Evolutionary conservation across 768 basidiomycete genomes (phyloP), one percentile per base, ranked within the genome.

Genomic region (Phlegmacium glaucopus): DNA sequence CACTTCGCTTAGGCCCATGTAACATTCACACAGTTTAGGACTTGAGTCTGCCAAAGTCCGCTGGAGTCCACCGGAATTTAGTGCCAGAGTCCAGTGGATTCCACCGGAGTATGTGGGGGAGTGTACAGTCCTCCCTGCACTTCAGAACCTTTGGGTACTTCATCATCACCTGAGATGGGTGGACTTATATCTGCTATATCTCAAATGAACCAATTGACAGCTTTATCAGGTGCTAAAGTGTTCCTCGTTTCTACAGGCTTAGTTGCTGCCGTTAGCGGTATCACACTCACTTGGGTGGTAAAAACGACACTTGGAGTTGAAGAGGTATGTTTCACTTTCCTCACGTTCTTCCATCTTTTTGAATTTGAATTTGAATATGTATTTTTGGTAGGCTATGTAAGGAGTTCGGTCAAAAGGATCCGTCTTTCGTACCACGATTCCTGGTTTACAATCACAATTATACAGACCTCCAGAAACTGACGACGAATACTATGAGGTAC

Each of bases 231-330:
- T 1, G 66, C 77, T 4, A 85, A 84, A 53, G 87, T 85, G 0
- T 80, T 90, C 34, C 69, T 74, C 2, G 72, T 87, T 35, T 84
- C 87, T 4, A 88, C 87, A 0, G 57, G 75, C 9, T 56, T 85
- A 28, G 85, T 87, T 18, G 55, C 72, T 18, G 55, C 72, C 0
- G 61, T 72, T 3, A 68, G 76, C 18, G 83, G 77, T 0, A 61
- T 69, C 4, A 66, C 61, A 0, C 61, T 77, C 4, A 64, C 79
- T 3, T 73, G 68, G 55, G 74, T 75, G 1, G 70, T 86, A 25
- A 77, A 80, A 62, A 60, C 65, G 10, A 67, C 68, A 38, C 61
- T 86, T 44, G 80, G 78, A 27, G 77, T 85, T 1, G 59, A 72
- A 53, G 69, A 81, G 54, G 86, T 87, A 50, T 48, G 80, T 70